Evolutionary conservation across 2,329 filamentous ascomycete species (phyloP), one percentile per base, ranked within the genome.

Genomic region (Aspergillus sp.): DNA sequence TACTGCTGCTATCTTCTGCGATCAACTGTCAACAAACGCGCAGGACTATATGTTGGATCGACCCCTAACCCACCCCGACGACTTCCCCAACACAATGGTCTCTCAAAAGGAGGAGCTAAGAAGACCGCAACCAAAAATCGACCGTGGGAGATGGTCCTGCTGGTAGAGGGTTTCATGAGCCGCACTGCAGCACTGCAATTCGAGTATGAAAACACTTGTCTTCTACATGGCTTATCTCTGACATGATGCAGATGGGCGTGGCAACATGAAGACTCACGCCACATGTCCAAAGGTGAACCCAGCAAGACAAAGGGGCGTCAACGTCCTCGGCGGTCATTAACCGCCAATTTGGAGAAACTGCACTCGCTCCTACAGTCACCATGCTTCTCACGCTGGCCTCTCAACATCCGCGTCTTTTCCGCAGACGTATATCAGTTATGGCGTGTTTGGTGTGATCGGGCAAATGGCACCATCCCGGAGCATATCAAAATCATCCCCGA

Each of bases 1-100:
- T 97, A 97, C 68, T 90, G 89, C 60, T 95, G 94, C 67, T 97
- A 99, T 69, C 82, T 97, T 14, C 82, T 97, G 33, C 87, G 92
- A 17, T 96, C 93, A 0, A 91, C 86, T 0, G 80, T 91, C 9
- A 42, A 17, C 11, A 81, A 83, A 43, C 85, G 84, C 65, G 79
- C 82, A 24, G 75, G 70, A 43, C 79, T 93, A 24, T 99, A 99
- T 71, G 87, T 97, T 50, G 94, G 94, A 49, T 95, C 90, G 41
- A 97, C 94, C 1, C 92, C 92, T 0, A 85, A 96, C 65, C 93
- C 94, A 40, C 84, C 85, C 1, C 82, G 93, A 53, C 88, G 94
- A 13, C 79, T 97, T 20, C 85, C 84, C 56, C 94, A 97, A 70
- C 94, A 99, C 74, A 99, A 99, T 80, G 94, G 94, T 48, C 76